Evolutionary conservation across 805 yeast species (phyloP).

Genomic region (Wickerhamiella nectarea): DNA sequence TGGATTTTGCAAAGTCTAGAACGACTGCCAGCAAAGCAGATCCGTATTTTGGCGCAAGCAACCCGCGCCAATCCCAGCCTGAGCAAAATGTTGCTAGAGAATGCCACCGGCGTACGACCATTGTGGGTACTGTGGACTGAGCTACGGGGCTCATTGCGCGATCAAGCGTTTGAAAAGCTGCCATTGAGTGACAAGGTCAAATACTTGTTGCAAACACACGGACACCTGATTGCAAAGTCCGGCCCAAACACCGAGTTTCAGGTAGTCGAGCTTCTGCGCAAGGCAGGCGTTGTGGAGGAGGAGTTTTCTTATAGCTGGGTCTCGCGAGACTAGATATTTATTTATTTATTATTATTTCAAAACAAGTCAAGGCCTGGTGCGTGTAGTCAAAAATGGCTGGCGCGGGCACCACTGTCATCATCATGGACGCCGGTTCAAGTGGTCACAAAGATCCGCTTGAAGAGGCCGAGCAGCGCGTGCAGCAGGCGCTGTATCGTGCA

Average conservation of each 20-base stretch:
- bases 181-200: not conserved
- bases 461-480: not conserved
- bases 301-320: not conserved
- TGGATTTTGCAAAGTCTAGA: constrained; percentile 2
- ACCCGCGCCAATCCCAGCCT: constrained; percentile 8
- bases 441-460: no score
- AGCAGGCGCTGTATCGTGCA: not conserved
- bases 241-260: not conserved
- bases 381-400: no score
- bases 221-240: not conserved
- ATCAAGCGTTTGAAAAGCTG: not conserved
- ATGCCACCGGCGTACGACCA: not conserved
- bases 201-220: not conserved
- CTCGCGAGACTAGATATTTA: not conserved
- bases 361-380: no score
- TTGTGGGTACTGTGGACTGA: constrained; percentile 10
- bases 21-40: constrained; percentile 3
- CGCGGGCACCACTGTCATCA: no score
- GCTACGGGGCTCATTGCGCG: not conserved
- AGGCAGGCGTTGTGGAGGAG: not conserved
- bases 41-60: constrained; percentile 13
- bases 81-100: not conserved
- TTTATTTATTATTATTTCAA: no score
- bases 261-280: not conserved
- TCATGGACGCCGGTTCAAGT: no score